Conservation (phyloP, 352 stramenopile species). For the Pythium aquatile region DNA sequence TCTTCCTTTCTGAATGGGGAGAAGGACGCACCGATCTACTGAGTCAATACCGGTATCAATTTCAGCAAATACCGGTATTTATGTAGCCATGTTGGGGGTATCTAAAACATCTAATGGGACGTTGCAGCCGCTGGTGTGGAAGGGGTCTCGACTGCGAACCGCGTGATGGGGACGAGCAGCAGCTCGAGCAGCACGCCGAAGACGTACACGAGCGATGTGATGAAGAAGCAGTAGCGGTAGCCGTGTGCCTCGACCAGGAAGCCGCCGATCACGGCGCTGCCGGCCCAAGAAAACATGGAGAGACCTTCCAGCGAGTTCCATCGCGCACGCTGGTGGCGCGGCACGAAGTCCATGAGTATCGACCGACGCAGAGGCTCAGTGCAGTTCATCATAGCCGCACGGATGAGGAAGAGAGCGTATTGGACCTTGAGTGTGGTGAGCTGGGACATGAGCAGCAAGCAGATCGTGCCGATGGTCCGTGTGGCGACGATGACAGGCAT, state of each 20-base stretch:
- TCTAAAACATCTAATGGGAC: neutral
- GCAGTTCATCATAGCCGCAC: conserved; percentile 57
- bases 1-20: conserved; percentile 1
- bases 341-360: conserved; percentile 78
- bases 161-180: conserved; percentile 51
- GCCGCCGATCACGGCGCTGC: conserved; percentile 65
- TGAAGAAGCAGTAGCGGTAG: conserved; percentile 69
- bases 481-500: conserved; percentile 62
- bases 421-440: conserved; percentile 31
- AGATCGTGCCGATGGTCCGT: conserved; percentile 37
- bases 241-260: conserved; percentile 57
- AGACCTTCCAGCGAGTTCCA: conserved; percentile 76
- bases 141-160: conserved; percentile 21
- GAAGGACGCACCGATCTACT: conserved; percentile 13
- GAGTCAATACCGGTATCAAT: conserved; percentile 18
- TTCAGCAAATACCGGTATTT: conserved; percentile 20
- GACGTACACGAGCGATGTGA: conserved; percentile 43
- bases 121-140: neutral
- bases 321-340: conserved; percentile 48
- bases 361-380: conserved; percentile 61
- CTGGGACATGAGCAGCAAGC: conserved; percentile 49
- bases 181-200: conserved; percentile 47
- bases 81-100: conserved; percentile 24
- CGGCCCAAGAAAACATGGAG: conserved; percentile 56
- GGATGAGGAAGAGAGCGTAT: conserved; percentile 49